phyloP scores from a whole-genome alignment of 2,329 filamentous ascomycete genomes.

The Tolypocladium tundrense region DNA sequence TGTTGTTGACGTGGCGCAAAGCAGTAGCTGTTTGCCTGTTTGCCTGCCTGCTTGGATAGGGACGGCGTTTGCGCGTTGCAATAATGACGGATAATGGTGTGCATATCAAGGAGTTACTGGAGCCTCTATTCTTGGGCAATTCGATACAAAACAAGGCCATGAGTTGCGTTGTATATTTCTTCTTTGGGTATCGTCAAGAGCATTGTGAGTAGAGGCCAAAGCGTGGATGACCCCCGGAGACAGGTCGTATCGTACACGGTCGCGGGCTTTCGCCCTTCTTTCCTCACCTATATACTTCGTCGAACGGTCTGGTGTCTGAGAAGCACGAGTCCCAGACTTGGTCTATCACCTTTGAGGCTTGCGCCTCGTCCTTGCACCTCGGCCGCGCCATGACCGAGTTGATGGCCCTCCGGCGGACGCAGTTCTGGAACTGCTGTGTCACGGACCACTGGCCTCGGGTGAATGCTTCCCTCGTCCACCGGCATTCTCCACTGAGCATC shows the following conservation, averaged over 20 bases:
- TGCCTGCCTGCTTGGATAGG: background rate
- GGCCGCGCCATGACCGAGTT: slow-evolving; percentile 70
- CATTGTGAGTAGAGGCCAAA: background rate
- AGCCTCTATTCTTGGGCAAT: background rate
- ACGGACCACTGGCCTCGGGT: slow-evolving; percentile 77
- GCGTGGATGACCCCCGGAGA: background rate
- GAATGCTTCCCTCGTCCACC: slow-evolving; percentile 80
- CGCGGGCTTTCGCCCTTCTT: slow-evolving; percentile 6
- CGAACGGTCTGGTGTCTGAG: slow-evolving; percentile 85
- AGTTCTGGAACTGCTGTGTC: slow-evolving; percentile 88
- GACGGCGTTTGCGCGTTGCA: slow-evolving; percentile 5
- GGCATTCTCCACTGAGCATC: slow-evolving; percentile 86
- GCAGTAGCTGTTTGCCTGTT: background rate
- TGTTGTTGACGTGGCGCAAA: background rate
- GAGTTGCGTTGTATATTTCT: background rate
- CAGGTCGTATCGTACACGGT: background rate
- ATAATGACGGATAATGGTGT: slow-evolving; percentile 10
- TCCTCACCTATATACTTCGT: slow-evolving; percentile 78
- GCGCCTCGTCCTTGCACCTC: slow-evolving; percentile 71
- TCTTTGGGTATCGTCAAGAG: slow-evolving; percentile 7
- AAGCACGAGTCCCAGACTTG: slow-evolving; percentile 99
- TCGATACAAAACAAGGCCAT: background rate
- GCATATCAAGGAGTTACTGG: slow-evolving; percentile 20
- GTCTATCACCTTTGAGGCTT: slow-evolving; percentile 82
- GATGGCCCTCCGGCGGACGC: slow-evolving; percentile 73